Base-by-base conservation (phyloP, 2,329 filamentous ascomycete genomes). In the Monosporascus sp. region DNA sequence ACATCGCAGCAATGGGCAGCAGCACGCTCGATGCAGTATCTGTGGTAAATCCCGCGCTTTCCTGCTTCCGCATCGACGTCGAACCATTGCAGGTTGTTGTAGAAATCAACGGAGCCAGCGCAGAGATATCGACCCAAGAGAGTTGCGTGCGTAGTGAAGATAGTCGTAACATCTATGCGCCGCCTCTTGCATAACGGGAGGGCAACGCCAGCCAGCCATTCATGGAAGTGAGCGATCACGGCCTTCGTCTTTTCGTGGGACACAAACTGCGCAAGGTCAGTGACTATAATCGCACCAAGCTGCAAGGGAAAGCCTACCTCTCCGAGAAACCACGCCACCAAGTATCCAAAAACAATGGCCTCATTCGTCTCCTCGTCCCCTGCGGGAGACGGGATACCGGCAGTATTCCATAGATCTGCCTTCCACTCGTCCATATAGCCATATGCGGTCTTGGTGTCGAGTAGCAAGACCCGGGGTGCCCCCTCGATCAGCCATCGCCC, bases 401-500 rank as follows among this genome's bases (percentile, higher is more conserved):
- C 88, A 9, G 86, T 84, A 62, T 92, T 90, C 94, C 94, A 99
- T 55, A 99, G 77, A 71, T 99, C 94, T 38, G 87, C 81, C 74
- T 97, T 97, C 94, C 94, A 99, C 75, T 99, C 94, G 66, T 97
- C 83, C 68, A 97, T 74, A 74, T 88, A 96, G 64, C 84, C 79
- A 74, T 97, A 97, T 35, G 90, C 94, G 22, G 91, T 95, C 70
- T 92, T 89, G 44, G 92, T 97, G 70, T 99, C 92, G 69, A 99
- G 94, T 58, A 99, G 83, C 44, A 99, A 78, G 38, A 99, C 94
- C 57, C 94, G 81, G 2, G 94, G 94, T 44, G 94, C 94, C 52
- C 94, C 94, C 69, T 97, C 94, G 63, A 99, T 97, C 63, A 99
- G 80, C 94, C 94, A 99, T 69, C 94, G 84, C 60, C 94, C 94